Percentiles rank a stretch among this genome's conserved stretches.
Conservation (phyloP, 192 early-diverging fungal genomes). For the Entrophospora sp. region DNA sequence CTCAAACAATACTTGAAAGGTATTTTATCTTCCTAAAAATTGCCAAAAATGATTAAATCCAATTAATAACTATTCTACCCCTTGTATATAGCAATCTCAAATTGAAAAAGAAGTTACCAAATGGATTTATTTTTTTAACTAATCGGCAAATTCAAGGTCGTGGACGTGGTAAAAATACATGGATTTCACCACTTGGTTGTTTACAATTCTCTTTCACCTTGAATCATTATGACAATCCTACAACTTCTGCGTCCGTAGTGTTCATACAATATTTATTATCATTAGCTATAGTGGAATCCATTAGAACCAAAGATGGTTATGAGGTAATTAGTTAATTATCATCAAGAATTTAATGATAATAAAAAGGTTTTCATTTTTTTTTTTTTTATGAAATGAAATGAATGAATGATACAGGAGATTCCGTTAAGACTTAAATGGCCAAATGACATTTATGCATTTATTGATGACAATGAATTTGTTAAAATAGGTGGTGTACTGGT, state of each 20-base stretch:
- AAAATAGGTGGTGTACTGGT: conserved; percentile 92
- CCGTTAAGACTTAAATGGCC: conserved; percentile 95
- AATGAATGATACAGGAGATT: conserved; percentile 32
- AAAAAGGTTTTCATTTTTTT: not conserved
- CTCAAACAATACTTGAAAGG: conserved; percentile 91
- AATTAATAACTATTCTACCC: too few species aligned
- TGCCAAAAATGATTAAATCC: too few species aligned
- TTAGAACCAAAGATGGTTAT: conserved; percentile 60
- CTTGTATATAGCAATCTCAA: conserved; percentile 43
- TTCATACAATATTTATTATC: conserved; percentile 94
- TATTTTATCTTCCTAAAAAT: conserved; percentile 26
- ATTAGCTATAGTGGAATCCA: conserved; percentile 73
- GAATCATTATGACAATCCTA: conserved; percentile 61
- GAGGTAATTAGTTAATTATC: conserved; percentile 39
- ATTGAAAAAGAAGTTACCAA: conserved; percentile 56
- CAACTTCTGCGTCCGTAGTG: conserved; percentile 56
- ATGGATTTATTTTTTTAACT: conserved; percentile 73
- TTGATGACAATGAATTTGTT: conserved; percentile 32
- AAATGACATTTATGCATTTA: conserved; percentile 86
- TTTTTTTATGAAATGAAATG: too few species aligned
- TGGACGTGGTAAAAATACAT: conserved; percentile 87
- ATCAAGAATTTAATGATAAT: too few species aligned
- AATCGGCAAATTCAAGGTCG: conserved; percentile 79
- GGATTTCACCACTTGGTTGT: conserved; percentile 90
- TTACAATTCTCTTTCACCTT: conserved; percentile 80